A percentile compares a stretch with the other conserved stretches of the same genome.
phyloP scores from a whole-genome alignment of 2,329 filamentous ascomycete species.

The Penicillium vulpinum region DNA sequence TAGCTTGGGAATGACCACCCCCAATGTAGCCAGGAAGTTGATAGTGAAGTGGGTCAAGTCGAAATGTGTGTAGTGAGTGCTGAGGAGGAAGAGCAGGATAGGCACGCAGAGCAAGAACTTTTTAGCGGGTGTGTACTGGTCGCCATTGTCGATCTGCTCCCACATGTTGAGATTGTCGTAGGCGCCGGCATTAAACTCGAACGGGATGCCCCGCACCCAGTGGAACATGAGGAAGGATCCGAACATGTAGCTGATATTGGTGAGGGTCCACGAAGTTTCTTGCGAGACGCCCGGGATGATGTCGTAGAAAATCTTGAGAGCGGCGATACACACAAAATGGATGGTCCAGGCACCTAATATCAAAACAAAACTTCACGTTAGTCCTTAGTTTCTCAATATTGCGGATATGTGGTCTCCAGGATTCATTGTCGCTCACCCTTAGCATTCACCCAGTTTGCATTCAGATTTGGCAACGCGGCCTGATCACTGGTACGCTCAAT shows the following conservation, averaged over 20 bases:
- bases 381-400: constrained; percentile 9
- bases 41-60: constrained; percentile 95
- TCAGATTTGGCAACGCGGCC: constrained; percentile 88
- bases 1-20: constrained; percentile 92
- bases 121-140: constrained; percentile 97
- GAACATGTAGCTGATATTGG: constrained; percentile 99
- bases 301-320: constrained; percentile 94
- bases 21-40: constrained; percentile 90
- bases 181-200: constrained; percentile 97
- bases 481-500: constrained; percentile 98
- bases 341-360: constrained; percentile 90
- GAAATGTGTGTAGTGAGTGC: constrained; percentile 99
- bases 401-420: background rate
- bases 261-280: constrained; percentile 97
- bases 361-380: constrained; percentile 6
- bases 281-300: constrained; percentile 95
- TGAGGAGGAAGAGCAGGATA: constrained; percentile 89
- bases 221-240: constrained; percentile 99
- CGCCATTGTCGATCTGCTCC: constrained; percentile 99
- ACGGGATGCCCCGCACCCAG: constrained; percentile 94
- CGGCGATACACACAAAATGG: constrained; percentile 87
- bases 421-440: constrained; percentile 68
- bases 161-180: constrained; percentile 99
- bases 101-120: constrained; percentile 96
- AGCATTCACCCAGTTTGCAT: constrained; percentile 98